Evolutionary conservation across 306 rosid genomes (phyloP).

Genomic region (Comarum palustre): DNA sequence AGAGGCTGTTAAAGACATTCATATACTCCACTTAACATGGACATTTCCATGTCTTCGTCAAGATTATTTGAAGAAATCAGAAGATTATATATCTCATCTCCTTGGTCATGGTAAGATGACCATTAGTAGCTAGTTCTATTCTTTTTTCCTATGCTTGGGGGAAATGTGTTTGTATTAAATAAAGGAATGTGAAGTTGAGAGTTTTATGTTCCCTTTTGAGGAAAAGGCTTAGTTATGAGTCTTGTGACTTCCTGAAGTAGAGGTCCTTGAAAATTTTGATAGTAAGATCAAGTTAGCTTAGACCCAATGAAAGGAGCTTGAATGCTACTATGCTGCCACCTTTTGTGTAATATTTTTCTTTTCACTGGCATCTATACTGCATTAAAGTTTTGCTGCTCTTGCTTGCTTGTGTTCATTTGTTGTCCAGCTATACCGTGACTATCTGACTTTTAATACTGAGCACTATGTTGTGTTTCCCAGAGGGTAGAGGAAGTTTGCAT

Average conservation of each 20-base stretch:
- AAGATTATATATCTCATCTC: constrained; percentile 81
- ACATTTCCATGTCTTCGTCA: constrained; percentile 69
- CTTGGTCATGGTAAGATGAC: constrained; percentile 82
- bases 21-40: constrained; percentile 77
- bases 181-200: neutral
- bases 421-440: constrained; percentile 2
- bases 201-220: neutral
- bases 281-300: neutral
- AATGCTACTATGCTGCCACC: neutral
- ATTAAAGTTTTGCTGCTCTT: neutral
- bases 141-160: neutral
- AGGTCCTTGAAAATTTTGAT: neutral
- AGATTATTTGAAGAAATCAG: constrained; percentile 77
- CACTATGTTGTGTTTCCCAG: constrained; percentile 52
- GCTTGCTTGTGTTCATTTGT: neutral
- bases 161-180: neutral
- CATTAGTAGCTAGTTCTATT: constrained; percentile 11
- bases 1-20: constrained; percentile 90
- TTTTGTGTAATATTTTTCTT: neutral
- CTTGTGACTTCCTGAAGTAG: constrained; percentile 1
- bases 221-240: neutral
- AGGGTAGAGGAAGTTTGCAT: constrained; percentile 96
- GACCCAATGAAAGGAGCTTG: neutral
- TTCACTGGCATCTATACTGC: constrained; percentile 4
- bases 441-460: constrained; percentile 45